These are phyloP conservation scores for Malus hybrid DNA, from an alignment of 331 rosid species.

Conservation along the genomic window DNA sequence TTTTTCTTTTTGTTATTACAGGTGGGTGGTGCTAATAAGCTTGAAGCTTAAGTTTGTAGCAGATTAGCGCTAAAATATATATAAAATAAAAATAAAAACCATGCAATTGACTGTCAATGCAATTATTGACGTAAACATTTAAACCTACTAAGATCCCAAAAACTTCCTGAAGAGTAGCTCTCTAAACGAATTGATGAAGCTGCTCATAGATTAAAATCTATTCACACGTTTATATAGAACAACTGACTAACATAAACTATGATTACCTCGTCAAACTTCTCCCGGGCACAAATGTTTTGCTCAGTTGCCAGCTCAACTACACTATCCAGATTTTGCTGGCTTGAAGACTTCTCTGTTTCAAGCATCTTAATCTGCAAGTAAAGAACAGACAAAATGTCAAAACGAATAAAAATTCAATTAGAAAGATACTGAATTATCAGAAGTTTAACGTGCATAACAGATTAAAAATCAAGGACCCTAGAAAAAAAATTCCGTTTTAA, in stretches of 20 bases:
- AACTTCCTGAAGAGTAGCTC: not conserved
- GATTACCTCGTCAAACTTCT: constrained; percentile 71
- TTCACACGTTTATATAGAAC: not conserved
- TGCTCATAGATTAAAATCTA: not conserved
- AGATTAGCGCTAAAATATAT: not conserved
- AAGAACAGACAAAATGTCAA: constrained; percentile 5
- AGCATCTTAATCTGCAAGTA: constrained; percentile 60
- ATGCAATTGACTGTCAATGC: not conserved
- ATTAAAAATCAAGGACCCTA: not conserved
- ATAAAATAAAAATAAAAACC: not conserved
- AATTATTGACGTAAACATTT: not conserved
- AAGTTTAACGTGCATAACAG: not conserved
- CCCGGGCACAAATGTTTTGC: constrained; percentile 55
- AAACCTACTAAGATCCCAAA: not conserved
- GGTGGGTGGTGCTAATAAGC: not conserved
- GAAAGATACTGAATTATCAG: constrained; percentile 3
- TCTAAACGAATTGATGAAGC: not conserved
- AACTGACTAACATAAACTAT: not conserved
- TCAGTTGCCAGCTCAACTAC: constrained; percentile 66
- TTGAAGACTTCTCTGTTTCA: constrained; percentile 74
- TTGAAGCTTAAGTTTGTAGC: not conserved
- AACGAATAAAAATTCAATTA: constrained; percentile 5
- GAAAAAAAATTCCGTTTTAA: not conserved
- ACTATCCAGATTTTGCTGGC: constrained; percentile 65
- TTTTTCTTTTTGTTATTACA: not conserved